Evolutionary conservation across 1,284 basidiomycete genomes (phyloP).

Genomic region (Ustilago shanxiensis): DNA sequence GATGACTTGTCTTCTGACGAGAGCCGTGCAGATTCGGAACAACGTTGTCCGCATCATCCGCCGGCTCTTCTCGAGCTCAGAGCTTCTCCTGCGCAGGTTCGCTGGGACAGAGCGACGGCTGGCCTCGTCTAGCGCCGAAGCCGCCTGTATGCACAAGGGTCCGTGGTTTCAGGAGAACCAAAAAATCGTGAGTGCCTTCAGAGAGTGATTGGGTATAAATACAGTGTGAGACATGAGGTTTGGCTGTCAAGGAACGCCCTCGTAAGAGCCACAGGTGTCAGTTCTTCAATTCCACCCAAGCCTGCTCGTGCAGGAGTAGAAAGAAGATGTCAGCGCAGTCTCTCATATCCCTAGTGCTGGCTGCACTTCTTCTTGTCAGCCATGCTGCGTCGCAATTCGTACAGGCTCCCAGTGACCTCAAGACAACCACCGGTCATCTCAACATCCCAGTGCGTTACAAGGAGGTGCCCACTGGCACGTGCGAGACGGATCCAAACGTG

Average conservation of each 20-base stretch:
- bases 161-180: no score
- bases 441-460: conserved; percentile 56
- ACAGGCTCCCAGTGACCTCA: conserved; percentile 36
- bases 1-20: conserved; percentile 13
- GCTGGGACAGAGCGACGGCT: no score
- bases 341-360: conserved; percentile 6
- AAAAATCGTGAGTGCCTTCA: no score
- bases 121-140: no score
- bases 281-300: neutral
- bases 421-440: conserved; percentile 29
- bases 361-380: conserved; percentile 8
- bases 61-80: conserved; percentile 1
- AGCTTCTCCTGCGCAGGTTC: neutral
- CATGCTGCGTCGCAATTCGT: conserved; percentile 29
- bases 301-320: neutral
- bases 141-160: neutral
- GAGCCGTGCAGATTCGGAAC: conserved; percentile 8
- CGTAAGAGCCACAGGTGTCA: neutral
- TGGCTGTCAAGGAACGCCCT: conserved; percentile 1
- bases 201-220: no score
- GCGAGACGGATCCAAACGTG: conserved; percentile 79
- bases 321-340: conserved; percentile 1
- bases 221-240: neutral
- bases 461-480: conserved; percentile 75
- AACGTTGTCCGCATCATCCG: conserved; percentile 2